These are phyloP conservation scores for Nepenthes alata DNA, from an alignment of 179 eudicot genomes.

Conservation along the genomic window DNA sequence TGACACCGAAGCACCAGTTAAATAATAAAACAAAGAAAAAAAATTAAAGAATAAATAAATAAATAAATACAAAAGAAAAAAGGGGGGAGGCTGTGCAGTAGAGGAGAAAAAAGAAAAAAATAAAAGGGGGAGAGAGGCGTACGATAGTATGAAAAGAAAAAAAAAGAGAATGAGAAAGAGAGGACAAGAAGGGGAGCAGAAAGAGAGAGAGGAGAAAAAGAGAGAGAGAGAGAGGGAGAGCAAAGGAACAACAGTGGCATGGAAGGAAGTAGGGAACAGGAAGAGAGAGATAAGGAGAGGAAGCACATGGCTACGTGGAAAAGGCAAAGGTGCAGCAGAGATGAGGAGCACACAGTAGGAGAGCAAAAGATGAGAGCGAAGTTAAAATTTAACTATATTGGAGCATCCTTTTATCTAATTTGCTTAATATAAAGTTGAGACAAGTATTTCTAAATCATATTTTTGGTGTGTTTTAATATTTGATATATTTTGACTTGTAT, in stretches of 20 bases:
- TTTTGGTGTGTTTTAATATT: no score
- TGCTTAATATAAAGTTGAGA: no score
- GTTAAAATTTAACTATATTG: no score
- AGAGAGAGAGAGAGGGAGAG: constrained; percentile 11
- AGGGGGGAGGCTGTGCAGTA: not conserved
- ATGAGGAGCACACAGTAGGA: not conserved
- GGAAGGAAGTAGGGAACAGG: not conserved
- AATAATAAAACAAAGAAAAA: no score
- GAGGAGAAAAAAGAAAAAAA: not conserved
- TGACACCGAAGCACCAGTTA: no score
- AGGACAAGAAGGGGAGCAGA: not conserved
- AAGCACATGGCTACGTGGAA: not conserved
- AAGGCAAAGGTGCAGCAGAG: not conserved
- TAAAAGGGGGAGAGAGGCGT: not conserved
- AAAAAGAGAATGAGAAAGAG: not conserved
- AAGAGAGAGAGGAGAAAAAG: constrained; percentile 2
- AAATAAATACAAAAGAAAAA: no score
- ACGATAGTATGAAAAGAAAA: not conserved
- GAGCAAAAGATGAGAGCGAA: not conserved
- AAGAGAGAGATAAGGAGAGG: not conserved
- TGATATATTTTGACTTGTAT: no score
- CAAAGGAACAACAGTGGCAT: no score
- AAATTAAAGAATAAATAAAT: no score
- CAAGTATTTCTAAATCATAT: no score
- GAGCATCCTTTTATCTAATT: no score